Conservation (phyloP, 805 yeast species). For the Candida xiaguanensis region DNA sequence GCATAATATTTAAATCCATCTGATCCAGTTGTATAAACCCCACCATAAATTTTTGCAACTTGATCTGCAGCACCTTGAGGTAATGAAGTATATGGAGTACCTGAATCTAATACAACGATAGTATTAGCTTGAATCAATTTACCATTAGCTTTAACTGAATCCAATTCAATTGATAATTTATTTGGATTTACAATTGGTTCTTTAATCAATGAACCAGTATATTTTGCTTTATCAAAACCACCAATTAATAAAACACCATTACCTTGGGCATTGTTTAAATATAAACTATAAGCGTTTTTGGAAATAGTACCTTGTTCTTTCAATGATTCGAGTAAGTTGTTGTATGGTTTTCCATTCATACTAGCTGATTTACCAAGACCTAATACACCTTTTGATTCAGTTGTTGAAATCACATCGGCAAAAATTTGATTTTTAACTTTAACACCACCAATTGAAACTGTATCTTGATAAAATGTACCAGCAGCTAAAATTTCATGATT, state of each 20-base stretch:
- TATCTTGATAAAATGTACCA: constrained; percentile 16
- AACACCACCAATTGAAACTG: constrained; percentile 11
- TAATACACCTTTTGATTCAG: constrained; percentile 69
- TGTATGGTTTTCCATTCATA: constrained; percentile 18
- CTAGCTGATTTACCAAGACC: constrained; percentile 63
- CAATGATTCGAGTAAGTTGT: constrained; percentile 32
- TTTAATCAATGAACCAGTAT: constrained; percentile 17
- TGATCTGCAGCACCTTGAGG: constrained; percentile 26
- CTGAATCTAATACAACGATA: constrained; percentile 31
- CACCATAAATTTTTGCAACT: constrained; percentile 10
- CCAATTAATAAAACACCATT: constrained; percentile 29
- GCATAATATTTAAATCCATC: constrained; percentile 12
- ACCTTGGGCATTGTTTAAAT: constrained; percentile 21
- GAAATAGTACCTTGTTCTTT: constrained; percentile 29
- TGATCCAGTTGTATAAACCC: constrained; percentile 5
- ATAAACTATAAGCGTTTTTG: constrained; percentile 35
- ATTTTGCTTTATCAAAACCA: constrained; percentile 29
- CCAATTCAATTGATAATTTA: constrained; percentile 42
- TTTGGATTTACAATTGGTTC: background rate
- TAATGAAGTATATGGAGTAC: constrained; percentile 38
- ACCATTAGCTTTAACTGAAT: constrained; percentile 25
- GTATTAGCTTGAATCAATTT: constrained; percentile 14
- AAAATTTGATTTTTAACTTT: constrained; percentile 13
- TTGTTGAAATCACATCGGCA: constrained; percentile 20
- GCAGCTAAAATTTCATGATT: constrained; percentile 8